Evolutionary conservation across 179 eudicot species (phyloP), one percentile per base, ranked within the genome.

Genomic region (Spinacia oleracea): DNA sequence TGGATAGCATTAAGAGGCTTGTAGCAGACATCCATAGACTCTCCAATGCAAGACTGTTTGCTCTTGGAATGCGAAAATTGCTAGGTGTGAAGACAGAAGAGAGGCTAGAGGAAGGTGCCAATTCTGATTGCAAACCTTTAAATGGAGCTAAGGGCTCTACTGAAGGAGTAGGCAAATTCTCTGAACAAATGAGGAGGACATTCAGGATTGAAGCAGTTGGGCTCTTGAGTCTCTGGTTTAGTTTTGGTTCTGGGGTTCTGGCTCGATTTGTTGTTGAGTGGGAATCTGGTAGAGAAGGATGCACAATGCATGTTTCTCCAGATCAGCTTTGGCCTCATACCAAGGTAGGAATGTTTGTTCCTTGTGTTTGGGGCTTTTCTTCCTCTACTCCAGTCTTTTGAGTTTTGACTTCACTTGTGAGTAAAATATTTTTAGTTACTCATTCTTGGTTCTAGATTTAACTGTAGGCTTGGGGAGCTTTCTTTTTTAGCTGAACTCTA

Each of bases 281-380:
- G 99, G 98, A 94, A 78, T 85, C 97, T 68, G 92, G 97, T 77
- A 92, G 84, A 89, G 96, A 91, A 74, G 99, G 99, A 43, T 96
- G 99, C 87, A 92, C 97, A 8, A 94, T 96, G 99, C 99, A 94
- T 89, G 97, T 96, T 79, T 91, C 98, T 43, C 99, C 99, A 48
- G 98, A 94, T 81, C 97, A 92, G 75, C 96, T 94, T 53, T 94
- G 98, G 99, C 99, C 98, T 55, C 98, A 94, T 85, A 96, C 99
- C 25, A 96, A 96, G 99, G 99, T 96, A 78, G 81, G 85, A 51
- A 51, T 58, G 38, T 64, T 65, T 74, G n/a, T 46, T 35, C 56
- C 11, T 53, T 67, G 80, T 45, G 32, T 67, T 70, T 78, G 20
- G 6, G 20, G 16, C 15, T 15, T 43, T 73, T 25, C 21, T 9